A percentile compares a stretch with the other conserved stretches of the same genome.
phyloP scores from a whole-genome alignment of 768 basidiomycete genomes.

The Termitomyces sp. region DNA sequence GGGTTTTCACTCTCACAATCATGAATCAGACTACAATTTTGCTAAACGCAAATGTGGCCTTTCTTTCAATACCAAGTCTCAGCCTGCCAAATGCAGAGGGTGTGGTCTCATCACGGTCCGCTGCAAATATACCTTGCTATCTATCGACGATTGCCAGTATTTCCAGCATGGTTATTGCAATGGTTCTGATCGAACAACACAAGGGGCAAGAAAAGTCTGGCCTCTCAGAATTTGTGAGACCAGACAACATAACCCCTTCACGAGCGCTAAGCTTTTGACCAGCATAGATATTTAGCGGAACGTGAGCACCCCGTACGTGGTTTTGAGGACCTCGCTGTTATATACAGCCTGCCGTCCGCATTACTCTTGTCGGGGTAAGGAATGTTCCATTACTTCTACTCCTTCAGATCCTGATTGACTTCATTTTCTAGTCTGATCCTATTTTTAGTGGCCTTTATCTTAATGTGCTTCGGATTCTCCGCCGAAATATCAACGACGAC shows the following conservation, averaged over 20 bases:
- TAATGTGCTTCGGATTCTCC: background rate
- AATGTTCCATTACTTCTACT: too few relatives aligned
- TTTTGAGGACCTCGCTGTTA: background rate
- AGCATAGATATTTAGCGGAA: background rate
- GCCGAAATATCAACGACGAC: too few relatives aligned
- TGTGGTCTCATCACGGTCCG: background rate
- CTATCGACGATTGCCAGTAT: background rate
- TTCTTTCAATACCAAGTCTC: slow-evolving; percentile 1
- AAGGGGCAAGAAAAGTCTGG: background rate
- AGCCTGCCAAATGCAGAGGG: background rate
- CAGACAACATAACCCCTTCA: background rate
- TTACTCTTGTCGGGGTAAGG: slow-evolving; percentile 1
- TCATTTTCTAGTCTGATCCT: background rate
- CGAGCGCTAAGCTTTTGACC: background rate
- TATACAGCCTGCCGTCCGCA: slow-evolving; percentile 1
- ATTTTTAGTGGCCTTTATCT: background rate
- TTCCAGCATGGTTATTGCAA: background rate
- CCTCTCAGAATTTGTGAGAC: background rate
- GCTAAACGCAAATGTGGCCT: slow-evolving; percentile 1
- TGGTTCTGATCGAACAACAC: background rate
- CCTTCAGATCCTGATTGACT: background rate
- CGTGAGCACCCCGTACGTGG: background rate
- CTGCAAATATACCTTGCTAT: background rate
- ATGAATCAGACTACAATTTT: background rate
- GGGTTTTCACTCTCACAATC: background rate